These are phyloP conservation scores for Wallacemonas sp. DNA, from an alignment of 208 protist species.

Conservation along the genomic window DNA sequence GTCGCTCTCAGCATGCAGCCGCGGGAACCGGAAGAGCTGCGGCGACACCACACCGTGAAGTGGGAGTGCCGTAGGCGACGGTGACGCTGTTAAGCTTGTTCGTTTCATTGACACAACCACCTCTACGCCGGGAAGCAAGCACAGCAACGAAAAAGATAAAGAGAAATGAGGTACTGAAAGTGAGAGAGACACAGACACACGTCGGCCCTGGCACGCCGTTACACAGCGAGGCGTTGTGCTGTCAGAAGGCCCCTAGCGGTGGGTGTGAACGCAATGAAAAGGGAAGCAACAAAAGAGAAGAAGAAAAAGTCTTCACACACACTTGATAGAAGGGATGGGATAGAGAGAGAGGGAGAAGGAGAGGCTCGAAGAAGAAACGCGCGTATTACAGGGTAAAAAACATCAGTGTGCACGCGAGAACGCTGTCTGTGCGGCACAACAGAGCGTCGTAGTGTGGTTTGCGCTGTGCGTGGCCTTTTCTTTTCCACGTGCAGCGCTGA, in stretches of 20 bases:
- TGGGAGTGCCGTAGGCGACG: no score
- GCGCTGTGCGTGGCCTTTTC: no score
- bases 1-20: constrained; percentile 2
- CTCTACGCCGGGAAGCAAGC: no score
- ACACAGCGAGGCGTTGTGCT: background rate
- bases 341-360: constrained; percentile 11
- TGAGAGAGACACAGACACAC: background rate
- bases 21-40: constrained; percentile 1
- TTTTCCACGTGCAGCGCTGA: no score
- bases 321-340: background rate
- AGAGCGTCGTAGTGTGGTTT: no score
- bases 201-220: background rate
- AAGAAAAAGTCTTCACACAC: no score
- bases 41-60: background rate
- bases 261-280: no score
- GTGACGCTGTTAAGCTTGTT: no score
- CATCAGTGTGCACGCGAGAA: background rate
- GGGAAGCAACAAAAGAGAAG: background rate
- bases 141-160: no score
- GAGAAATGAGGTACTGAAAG: constrained; percentile 8
- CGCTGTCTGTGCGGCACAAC: no score
- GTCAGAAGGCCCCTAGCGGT: no score
- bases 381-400: background rate
- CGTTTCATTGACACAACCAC: no score
- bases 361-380: constrained; percentile 5